Percentiles rank a stretch among this genome's conserved stretches.
phyloP scores from a whole-genome alignment of 2,329 filamentous ascomycete genomes.

The Verruconis gallopava region DNA sequence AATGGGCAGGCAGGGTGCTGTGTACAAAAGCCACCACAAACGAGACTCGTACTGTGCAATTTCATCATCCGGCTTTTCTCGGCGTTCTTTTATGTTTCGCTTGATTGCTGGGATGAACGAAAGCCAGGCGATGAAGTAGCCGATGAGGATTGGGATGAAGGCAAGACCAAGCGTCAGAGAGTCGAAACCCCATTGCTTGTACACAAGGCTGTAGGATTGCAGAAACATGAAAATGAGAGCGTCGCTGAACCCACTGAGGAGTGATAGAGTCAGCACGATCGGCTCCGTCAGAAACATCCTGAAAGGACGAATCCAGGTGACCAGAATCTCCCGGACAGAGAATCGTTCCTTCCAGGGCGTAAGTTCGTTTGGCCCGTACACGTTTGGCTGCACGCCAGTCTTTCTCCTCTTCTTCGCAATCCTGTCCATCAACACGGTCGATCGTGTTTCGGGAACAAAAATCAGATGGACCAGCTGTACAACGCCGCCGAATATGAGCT shows the following conservation, averaged over 20 bases:
- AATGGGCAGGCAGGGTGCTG: constrained; percentile 46
- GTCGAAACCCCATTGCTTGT: constrained; percentile 52
- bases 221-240: constrained; percentile 71
- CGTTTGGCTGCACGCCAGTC: constrained; percentile 43
- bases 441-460: constrained; percentile 64
- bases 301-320: constrained; percentile 53
- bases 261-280: constrained; percentile 57
- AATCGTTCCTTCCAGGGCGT: constrained; percentile 20
- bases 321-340: constrained; percentile 26
- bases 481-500: constrained; percentile 64
- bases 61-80: constrained; percentile 5
- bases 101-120: constrained; percentile 40
- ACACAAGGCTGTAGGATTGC: constrained; percentile 56
- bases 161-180: constrained; percentile 45
- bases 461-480: constrained; percentile 57
- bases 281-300: constrained; percentile 65
- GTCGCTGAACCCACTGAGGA: constrained; percentile 63
- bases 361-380: constrained; percentile 67
- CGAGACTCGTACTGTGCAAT: constrained; percentile 23
- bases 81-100: constrained; percentile 29
- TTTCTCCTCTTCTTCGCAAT: constrained; percentile 65
- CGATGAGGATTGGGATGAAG: constrained; percentile 55
- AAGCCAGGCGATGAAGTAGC: constrained; percentile 52
- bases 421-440: constrained; percentile 63
- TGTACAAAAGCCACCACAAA: constrained; percentile 50